Evolutionary conservation across 2,329 filamentous ascomycete genomes (phyloP).

Genomic region (Fusarium irregulare): DNA sequence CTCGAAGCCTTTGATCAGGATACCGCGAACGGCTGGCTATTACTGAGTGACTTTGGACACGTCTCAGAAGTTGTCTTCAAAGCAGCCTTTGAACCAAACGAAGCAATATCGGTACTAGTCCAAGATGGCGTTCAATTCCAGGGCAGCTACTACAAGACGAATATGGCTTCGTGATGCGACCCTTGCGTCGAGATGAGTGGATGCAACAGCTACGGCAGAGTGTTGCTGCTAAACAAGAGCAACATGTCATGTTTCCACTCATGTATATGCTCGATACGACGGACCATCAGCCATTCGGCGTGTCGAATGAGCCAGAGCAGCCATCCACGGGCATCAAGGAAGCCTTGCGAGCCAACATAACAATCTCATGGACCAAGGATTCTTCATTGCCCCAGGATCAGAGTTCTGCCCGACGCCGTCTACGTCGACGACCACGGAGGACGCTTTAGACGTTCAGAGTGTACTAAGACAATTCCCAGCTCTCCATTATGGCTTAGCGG

Average conservation of each 20-base stretch:
- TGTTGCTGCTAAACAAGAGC: neutral
- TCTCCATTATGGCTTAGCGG: neutral
- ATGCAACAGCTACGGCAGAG: neutral
- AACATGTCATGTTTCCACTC: constrained; percentile 1
- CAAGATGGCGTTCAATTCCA: neutral
- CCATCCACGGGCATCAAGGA: neutral
- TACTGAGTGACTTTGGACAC: neutral
- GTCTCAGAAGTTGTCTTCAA: neutral
- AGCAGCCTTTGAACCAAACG: neutral
- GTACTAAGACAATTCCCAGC: neutral
- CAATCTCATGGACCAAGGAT: neutral
- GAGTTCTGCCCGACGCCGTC: neutral
- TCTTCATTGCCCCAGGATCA: neutral
- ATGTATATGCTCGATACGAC: neutral
- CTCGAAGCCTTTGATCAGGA: neutral
- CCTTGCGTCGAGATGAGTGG: neutral
- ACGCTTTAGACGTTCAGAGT: neutral
- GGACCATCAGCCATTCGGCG: neutral
- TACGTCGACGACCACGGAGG: neutral
- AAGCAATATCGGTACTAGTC: neutral
- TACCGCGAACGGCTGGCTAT: neutral
- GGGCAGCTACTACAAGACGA: neutral
- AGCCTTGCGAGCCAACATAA: neutral
- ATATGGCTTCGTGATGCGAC: neutral
- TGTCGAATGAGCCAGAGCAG: neutral